These are phyloP conservation scores for Melastoma malabathricum DNA, from an alignment of 345 rosid species.

Conservation along the genomic window DNA sequence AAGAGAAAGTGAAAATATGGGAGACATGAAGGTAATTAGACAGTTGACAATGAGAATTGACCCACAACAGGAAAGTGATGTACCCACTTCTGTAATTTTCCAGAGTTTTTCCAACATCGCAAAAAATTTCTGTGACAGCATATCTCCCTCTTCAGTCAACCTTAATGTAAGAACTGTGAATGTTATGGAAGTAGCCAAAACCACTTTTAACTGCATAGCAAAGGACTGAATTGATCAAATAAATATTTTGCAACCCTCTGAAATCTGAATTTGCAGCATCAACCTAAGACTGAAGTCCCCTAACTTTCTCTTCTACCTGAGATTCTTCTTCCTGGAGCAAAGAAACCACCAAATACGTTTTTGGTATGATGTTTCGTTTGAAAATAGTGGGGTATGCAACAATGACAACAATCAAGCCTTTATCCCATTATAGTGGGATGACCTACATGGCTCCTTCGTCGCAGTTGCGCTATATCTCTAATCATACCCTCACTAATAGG, in stretches of 20 bases:
- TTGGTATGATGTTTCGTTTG: too few species aligned
- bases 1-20: too few species aligned
- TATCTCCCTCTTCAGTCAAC: constrained; percentile 55
- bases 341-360: constrained; percentile 6
- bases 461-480: too few species aligned
- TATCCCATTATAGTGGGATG: too few species aligned
- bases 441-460: too few species aligned
- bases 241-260: constrained; percentile 27
- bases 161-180: constrained; percentile 14
- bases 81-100: constrained; percentile 55
- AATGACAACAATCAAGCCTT: too few species aligned
- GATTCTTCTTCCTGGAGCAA: constrained; percentile 65
- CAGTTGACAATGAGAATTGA: too few species aligned
- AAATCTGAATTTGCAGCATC: constrained; percentile 35
- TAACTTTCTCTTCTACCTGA: constrained; percentile 57
- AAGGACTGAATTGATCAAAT: background rate
- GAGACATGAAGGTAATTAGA: too few species aligned
- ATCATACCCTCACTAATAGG: too few species aligned
- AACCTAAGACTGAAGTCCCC: constrained; percentile 40
- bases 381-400: too few species aligned
- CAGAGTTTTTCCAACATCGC: constrained; percentile 30
- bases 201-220: background rate
- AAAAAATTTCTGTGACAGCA: constrained; percentile 26
- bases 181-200: too few species aligned
- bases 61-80: constrained; percentile 1